Base-by-base conservation (phyloP, 352 stramenopile genomes). In the Phytophthora sp. region DNA sequence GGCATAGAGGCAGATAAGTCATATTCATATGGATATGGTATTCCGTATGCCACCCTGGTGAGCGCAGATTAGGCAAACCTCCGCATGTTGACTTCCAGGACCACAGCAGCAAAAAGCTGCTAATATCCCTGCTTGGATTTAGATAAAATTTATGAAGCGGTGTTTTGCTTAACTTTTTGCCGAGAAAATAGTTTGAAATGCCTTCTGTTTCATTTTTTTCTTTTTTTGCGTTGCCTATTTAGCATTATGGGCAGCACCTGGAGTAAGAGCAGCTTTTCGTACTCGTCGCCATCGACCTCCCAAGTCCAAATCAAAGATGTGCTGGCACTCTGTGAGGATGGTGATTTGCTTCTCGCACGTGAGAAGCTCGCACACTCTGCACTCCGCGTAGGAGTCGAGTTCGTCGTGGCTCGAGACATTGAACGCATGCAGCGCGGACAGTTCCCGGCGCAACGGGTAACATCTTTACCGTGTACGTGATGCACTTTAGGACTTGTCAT, bases 281-380 rank as follows among this genome's bases (percentile, higher is more conserved):
- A 50, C 2, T 44, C 50, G 4, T 30, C 51, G 21, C 35, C 59
- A 31, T 35, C 46, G 7, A 46, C 57, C 11, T 29, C 41, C 7
- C 53, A 65, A 26, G 27, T 72, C 27, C 21, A 57, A 33, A 57
- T 73, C 56, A 71, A 74, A 55, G 68, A 86, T 16, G 76, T 76
- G 31, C 53, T 87, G 38, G 77, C 76, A 21, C 58, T 88, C 24
- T 82, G 79, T 63, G 79, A 90, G 49, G 73, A 76, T 51, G 79
- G 81, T 16, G 81, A 90, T 35, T 24, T 90, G 53, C 62, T 90
- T 33, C 72, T 90, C n/a, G 50, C 69, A 20, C 76, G 81, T 5
- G 81, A 88, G 42, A 61, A 75, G 24, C 61, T 86, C 26, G 46
- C 66, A 7, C 59, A 86, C 36, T 51, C 59, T 9, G 15, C 54